These are phyloP conservation scores for Stentor coeruleus DNA, from an alignment of 73 alveolate species.

Conservation along the genomic window DNA sequence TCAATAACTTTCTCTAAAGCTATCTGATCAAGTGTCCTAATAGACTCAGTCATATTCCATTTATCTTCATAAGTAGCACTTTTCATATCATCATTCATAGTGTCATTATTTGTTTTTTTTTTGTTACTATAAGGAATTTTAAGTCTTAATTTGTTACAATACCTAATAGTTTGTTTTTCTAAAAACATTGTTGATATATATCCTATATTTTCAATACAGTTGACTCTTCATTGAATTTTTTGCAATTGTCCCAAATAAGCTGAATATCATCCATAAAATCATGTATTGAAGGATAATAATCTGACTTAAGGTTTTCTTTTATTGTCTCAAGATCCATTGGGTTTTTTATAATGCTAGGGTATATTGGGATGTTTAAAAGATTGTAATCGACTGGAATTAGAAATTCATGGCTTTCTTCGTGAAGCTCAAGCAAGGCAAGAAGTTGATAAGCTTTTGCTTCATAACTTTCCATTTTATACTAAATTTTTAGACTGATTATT, in stretches of 20 bases:
- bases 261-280: conserved; percentile 76
- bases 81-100: not conserved
- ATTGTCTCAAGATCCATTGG: conserved; percentile 97
- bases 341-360: conserved; percentile 74
- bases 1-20: conserved; percentile 43
- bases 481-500: no score
- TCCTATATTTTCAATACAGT: conserved; percentile 21
- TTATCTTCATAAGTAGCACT: conserved; percentile 20
- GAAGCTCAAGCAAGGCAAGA: conserved; percentile 25
- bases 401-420: conserved; percentile 54
- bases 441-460: conserved; percentile 13
- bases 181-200: conserved; percentile 40
- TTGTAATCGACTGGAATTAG: conserved; percentile 91
- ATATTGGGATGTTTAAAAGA: conserved; percentile 79
- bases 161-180: conserved; percentile 27
- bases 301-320: conserved; percentile 61
- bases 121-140: not conserved
- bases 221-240: conserved; percentile 65
- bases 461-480: no score
- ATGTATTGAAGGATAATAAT: conserved; percentile 53
- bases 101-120: not conserved
- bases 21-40: conserved; percentile 40
- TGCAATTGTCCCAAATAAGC: conserved; percentile 89
- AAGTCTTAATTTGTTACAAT: not conserved
- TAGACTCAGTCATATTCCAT: conserved; percentile 44